Evolutionary conservation across 2,329 filamentous ascomycete genomes (phyloP).

Genomic region (Ophiosphaerella herpotricha): DNA sequence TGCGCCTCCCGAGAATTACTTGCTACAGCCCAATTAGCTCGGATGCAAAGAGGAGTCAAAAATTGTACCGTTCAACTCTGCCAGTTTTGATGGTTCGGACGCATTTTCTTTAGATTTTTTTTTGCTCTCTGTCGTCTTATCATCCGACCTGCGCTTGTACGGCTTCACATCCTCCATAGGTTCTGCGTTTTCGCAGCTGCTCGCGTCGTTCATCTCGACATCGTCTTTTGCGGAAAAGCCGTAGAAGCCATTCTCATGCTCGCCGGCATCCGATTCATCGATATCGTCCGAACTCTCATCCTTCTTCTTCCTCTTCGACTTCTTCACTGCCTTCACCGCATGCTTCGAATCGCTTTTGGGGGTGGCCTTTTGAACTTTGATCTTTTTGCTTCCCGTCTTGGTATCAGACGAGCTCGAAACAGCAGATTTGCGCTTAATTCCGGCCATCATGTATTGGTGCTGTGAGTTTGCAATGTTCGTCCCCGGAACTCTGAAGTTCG

Average conservation of each 20-base stretch:
- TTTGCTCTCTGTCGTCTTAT: slow-evolving; percentile 25
- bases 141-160: slow-evolving; percentile 24
- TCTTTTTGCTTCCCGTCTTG: slow-evolving; percentile 45
- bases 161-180: slow-evolving; percentile 14
- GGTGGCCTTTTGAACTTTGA: slow-evolving; percentile 39
- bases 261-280: slow-evolving; percentile 44
- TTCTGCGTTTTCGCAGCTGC: slow-evolving; percentile 19
- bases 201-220: slow-evolving; percentile 26
- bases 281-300: slow-evolving; percentile 36
- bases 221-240: slow-evolving; percentile 40
- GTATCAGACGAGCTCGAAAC: slow-evolving; percentile 20
- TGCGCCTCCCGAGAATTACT: slow-evolving; percentile 84
- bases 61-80: slow-evolving; percentile 33
- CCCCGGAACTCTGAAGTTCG: slow-evolving; percentile 13
- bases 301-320: slow-evolving; percentile 40
- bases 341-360: slow-evolving; percentile 34
- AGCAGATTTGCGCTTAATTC: slow-evolving; percentile 41
- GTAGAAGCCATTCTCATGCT: slow-evolving; percentile 43
- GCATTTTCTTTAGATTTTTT: slow-evolving; percentile 29
- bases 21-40: slow-evolving; percentile 50
- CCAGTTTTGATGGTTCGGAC: slow-evolving; percentile 24
- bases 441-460: slow-evolving; percentile 32
- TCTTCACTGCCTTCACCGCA: slow-evolving; percentile 31
- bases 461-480: slow-evolving; percentile 8
- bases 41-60: neutral